Conservation (phyloP, 1,284 basidiomycete species). For the Flammula alnicola region DNA sequence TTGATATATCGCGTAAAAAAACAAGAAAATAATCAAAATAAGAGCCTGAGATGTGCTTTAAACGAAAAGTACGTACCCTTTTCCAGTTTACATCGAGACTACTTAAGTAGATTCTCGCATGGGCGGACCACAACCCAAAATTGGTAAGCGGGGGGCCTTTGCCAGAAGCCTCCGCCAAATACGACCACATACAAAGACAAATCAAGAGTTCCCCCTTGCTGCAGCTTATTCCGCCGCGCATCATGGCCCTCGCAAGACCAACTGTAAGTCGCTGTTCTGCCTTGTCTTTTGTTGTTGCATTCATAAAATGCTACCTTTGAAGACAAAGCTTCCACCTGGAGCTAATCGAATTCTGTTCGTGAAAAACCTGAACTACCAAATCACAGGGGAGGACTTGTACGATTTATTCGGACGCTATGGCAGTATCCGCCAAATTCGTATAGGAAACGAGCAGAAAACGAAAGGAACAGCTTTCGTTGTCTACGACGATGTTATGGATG, state of each 20-base stretch:
- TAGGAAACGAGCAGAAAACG: constrained; percentile 91
- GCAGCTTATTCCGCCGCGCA: neutral
- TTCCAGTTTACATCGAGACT: no score
- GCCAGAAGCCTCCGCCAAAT: constrained; percentile 1
- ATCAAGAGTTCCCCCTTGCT: neutral
- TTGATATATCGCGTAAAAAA: no score
- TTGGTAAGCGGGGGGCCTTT: neutral
- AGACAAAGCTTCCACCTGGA: constrained; percentile 85
- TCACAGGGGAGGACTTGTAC: constrained; percentile 92
- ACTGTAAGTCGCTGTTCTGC: constrained; percentile 50
- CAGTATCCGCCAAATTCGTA: constrained; percentile 92
- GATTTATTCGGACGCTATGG: constrained; percentile 98
- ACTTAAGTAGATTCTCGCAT: no score
- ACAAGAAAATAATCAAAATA: no score
- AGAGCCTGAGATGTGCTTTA: no score
- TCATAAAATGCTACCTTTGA: constrained; percentile 6
- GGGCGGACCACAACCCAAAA: constrained; percentile 5
- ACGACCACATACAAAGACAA: neutral
- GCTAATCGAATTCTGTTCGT: constrained; percentile 87
- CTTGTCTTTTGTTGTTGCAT: neutral
- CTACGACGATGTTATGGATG: constrained; percentile 89
- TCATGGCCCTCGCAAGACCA: constrained; percentile 68
- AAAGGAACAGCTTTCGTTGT: constrained; percentile 97
- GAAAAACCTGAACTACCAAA: constrained; percentile 94
- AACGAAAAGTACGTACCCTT: no score